Evolutionary conservation across 139 green algal species (phyloP), one percentile per base, ranked within the genome.

Genomic region (Haematococcus lacustris): DNA sequence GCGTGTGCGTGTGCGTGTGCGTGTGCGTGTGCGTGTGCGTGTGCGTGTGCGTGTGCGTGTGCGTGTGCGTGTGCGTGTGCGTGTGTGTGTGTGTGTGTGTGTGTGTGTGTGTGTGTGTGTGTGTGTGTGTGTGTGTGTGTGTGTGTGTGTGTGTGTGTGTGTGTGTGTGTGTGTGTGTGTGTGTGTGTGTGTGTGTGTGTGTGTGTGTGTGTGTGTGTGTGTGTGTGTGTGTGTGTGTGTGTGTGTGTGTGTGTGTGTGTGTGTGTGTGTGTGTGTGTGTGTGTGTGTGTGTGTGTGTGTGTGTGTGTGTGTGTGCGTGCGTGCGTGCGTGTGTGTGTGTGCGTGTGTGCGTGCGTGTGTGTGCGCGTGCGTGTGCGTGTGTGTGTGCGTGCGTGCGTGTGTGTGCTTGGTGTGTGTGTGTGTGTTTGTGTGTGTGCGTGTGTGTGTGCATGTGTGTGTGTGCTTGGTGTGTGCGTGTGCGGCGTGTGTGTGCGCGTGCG

Each of bases 211-310:
- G 47, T 21, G 47, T 21, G 47, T 21, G 47, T 57, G 47, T 57
- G 47, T 21, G 47, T 57, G 47, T 21, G 53, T 63, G 53, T 63
- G 53, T 63, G 53, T 63, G 53, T 63, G 53, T 63, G 53, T 63
- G 53, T 63, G 53, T 63, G 53, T 63, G 53, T 63, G 53, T 63
- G 53, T 63, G 53, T 63, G 53, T 63, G 53, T 63, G 53, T 63
- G 53, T 63, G 53, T 63, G 53, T 63, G 53, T 63, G 53, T 63
- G 53, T 63, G 53, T 26, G 53, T 63, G 53, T 26, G 17, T 63
- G 53, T 28, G 13, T 21, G 21, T 21, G 47, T 21, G 13, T 57
- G 47, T 13, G 13, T 13, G 13, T 57, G 47, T 57, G 21, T 28
- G 47, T 28, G 21, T 28, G 47, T 21, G 21, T 28, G 13, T 28